These are phyloP conservation scores for Clarireedia monteithiana DNA, from an alignment of 2,329 filamentous ascomycete species.

Conservation along the genomic window DNA sequence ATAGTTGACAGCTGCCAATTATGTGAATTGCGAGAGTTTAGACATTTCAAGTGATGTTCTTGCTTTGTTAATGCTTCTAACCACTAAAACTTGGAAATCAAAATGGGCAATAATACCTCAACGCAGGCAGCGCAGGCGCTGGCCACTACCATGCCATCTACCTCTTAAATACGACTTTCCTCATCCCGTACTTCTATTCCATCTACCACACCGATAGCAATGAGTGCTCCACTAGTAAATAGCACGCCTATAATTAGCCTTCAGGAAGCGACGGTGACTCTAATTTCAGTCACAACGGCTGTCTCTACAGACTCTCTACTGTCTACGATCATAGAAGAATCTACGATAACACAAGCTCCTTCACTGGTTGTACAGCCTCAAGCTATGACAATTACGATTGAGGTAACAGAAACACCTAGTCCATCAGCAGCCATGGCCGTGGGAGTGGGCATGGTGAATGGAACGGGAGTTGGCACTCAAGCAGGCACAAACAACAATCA, in stretches of 20 bases:
- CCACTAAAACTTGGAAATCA: neutral
- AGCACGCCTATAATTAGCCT: too few relatives aligned
- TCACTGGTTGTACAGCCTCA: neutral
- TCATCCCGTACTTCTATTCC: neutral
- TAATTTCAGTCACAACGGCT: neutral
- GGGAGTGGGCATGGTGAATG: neutral
- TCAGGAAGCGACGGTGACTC: too few relatives aligned
- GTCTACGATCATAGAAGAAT: neutral
- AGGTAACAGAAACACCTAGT: neutral
- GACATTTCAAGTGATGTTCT: neutral
- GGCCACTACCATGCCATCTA: neutral
- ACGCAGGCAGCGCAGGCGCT: neutral
- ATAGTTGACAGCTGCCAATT: neutral
- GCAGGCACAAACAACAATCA: neutral
- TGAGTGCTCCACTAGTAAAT: neutral
- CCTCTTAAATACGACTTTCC: neutral
- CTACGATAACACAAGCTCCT: neutral
- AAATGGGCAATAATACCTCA: neutral
- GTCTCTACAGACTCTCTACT: neutral
- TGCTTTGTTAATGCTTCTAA: neutral
- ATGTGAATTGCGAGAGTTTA: neutral
- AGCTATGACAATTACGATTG: neutral
- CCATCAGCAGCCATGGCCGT: neutral
- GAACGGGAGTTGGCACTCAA: neutral
- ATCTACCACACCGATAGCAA: neutral